phyloP scores from a whole-genome alignment of 139 green algal genomes.

The Auxenochlorella protothecoides region DNA sequence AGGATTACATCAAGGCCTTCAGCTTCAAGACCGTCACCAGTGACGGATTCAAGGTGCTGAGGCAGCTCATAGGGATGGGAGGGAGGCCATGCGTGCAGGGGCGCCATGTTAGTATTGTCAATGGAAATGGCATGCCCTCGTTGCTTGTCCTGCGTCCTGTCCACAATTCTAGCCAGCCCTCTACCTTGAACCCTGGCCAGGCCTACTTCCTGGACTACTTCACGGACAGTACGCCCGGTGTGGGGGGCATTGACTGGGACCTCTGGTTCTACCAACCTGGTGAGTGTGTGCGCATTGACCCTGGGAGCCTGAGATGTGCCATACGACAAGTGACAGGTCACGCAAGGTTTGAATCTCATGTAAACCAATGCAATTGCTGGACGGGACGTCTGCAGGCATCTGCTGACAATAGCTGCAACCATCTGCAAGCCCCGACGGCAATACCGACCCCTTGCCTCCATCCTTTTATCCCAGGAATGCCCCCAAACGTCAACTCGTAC shows the following conservation, averaged over 20 bases:
- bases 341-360: too few relatives aligned
- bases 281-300: neutral
- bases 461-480: slow-evolving; percentile 43
- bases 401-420: neutral
- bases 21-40: slow-evolving; percentile 28
- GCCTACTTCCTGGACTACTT: slow-evolving; percentile 61
- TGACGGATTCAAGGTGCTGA: slow-evolving; percentile 36
- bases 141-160: too few relatives aligned
- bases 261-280: slow-evolving; percentile 59
- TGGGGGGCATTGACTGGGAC: slow-evolving; percentile 60
- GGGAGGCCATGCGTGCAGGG: too few relatives aligned
- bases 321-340: too few relatives aligned
- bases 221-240: slow-evolving; percentile 9
- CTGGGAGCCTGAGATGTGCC: neutral
- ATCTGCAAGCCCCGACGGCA: neutral
- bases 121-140: too few relatives aligned
- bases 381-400: neutral
- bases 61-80: too few relatives aligned
- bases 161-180: too few relatives aligned
- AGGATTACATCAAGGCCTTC: slow-evolving; percentile 23
- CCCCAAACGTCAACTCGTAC: slow-evolving; percentile 60
- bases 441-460: too few relatives aligned
- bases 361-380: neutral
- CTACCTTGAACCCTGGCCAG: too few relatives aligned
- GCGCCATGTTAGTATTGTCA: too few relatives aligned